Percentiles rank a stretch among this genome's conserved stretches.
Evolutionary conservation across 176 grass and related monocot species (phyloP).

Genomic region (bread wheat (Triticum aestivum)): IWGSC_CS_RefSeq_v2.1 NC_057797.1:40694454-40694953

Average conservation of each 20-base stretch:
- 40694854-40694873: slow-evolving; percentile 20
- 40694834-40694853: neutral
- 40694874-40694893: neutral
- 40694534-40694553: slow-evolving; percentile 5
- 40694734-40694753: neutral
- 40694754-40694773: neutral
- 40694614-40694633: neutral
- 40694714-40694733: neutral
- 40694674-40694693: slow-evolving; percentile 9
- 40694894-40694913: neutral
- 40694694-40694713: neutral
- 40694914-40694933: slow-evolving; percentile 16
- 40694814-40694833: neutral
- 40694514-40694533: neutral
- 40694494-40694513: neutral
- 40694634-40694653: neutral
- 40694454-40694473: neutral
- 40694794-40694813: neutral
- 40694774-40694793: neutral
- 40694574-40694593: slow-evolving; percentile 12
- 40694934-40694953: neutral
- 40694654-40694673: slow-evolving; percentile 26
- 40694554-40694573: slow-evolving; percentile 18
- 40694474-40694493: neutral
- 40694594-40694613: slow-evolving; percentile 10